These are phyloP conservation scores for Jasminum sambac DNA, from an alignment of 257 asterid genomes.

Conservation along the genomic window DNA sequence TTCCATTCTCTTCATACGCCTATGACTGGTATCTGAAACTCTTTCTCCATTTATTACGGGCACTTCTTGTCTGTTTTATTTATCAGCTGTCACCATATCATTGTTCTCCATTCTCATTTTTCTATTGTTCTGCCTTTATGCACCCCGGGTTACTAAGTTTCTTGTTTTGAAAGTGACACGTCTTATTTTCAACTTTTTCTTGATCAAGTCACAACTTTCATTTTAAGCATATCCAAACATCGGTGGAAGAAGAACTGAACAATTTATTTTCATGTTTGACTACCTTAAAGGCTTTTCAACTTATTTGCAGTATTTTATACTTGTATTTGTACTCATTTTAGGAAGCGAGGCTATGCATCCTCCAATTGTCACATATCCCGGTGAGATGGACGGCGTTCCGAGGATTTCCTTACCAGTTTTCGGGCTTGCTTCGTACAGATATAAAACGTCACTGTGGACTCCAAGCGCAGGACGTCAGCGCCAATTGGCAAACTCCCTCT, in stretches of 20 bases:
- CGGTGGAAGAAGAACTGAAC: not conserved
- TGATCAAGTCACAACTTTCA: not conserved
- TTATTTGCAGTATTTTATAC: not conserved
- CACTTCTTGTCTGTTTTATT: not conserved
- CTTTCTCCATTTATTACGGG: not conserved
- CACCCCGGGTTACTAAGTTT: no score
- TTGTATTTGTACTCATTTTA: slow-evolving; percentile 27
- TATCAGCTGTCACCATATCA: not conserved
- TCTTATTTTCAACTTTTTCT: not conserved
- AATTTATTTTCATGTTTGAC: not conserved
- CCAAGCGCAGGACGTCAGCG: slow-evolving; percentile 49
- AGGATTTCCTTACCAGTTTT: slow-evolving; percentile 67
- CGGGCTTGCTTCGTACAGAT: slow-evolving; percentile 86
- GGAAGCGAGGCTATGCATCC: slow-evolving; percentile 55
- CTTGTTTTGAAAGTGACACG: no score
- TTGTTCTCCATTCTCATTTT: not conserved
- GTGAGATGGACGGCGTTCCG: slow-evolving; percentile 52
- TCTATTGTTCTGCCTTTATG: no score
- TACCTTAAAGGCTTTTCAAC: not conserved
- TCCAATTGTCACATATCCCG: slow-evolving; percentile 49
- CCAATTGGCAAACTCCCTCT: slow-evolving; percentile 53
- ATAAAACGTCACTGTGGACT: slow-evolving; percentile 74
- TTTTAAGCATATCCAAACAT: not conserved
- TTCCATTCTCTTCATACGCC: slow-evolving; percentile 90
- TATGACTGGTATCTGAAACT: slow-evolving; percentile 49